Evolutionary conservation across 179 eudicot species (phyloP), one percentile per base, ranked within the genome.

Genomic region (Heliamphora pulchella): DNA sequence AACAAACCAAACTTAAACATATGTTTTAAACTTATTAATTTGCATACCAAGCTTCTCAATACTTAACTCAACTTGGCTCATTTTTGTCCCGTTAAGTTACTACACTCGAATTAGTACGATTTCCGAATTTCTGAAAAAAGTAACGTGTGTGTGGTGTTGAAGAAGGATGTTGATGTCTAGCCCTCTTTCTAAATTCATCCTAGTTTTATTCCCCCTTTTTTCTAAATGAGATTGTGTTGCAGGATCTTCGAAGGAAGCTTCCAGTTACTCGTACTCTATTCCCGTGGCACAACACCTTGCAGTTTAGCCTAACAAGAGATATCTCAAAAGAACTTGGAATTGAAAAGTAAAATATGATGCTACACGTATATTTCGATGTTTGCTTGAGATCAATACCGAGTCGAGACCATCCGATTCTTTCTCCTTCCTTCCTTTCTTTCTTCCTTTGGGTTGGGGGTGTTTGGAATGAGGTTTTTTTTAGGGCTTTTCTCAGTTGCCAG

Each of bases 161-260:
- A 65, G 68, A 15, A 31, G 71, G 20, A 43, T 18, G 39, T 18
- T 11, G 22, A 48, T 71, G 3, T 44, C 22, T 44, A 11, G 47
- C 13, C 7, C 3, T 48, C 51, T n/a, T 2, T n/a, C 7, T 50
- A 20, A 72, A 11, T 51, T 1, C 17, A 48, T 55, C 22, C 22
- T 14, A 10, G 64, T 54, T 15, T 54, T 39, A 39, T 11, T 14
- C 43, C 20, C 61, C 47, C 9, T 64, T 64, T 54, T 55, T 74
- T 22, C 22, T 57, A 17, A 74, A 10, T 55, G 61, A 48, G 50
- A 39, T 14, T 74, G 17, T 55, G 0, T 64, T 89, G 67, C 91
- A 91, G 97, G 98, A 95, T 82, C 92, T 95, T 63, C 91, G 98
- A 76, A 87, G 97, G 81, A 95, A 93, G 90, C 96, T 95, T 79